Base-by-base conservation (phyloP, 306 rosid genomes). In the Vicia sativa region DNA sequence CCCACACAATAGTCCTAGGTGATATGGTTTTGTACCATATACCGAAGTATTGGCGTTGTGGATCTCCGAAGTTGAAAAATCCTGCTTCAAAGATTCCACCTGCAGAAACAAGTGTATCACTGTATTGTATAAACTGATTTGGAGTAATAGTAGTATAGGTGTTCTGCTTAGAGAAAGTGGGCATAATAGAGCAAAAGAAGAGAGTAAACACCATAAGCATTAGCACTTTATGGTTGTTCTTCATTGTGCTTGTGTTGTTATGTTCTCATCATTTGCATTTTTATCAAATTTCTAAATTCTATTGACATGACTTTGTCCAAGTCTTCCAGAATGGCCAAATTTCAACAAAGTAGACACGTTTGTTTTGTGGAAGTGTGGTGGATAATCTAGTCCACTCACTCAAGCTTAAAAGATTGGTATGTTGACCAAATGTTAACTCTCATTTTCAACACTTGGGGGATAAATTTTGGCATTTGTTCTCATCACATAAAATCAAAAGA, bases 31-130 rank as follows among this genome's bases (percentile, higher is more conserved):
- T 37, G 65, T 59, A 59, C 45, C 46, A 59, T 59, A 67, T 67
- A n/a, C 62, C 50, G 21, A 67, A 67, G 72, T 67, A 67, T 35
- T 25, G 42, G 13, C 23, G 49, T 13, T 12, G 8, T 52, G 62
- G 6, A 35, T 67, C 26, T 67, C 34, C 62, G 4, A 37, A 16
- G 26, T 18, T 7, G 52, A 67, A 67, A 13, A 67, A 67, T 4
- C 72, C 72, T 8, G 62, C 62, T 13, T 52, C 72, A 34, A 52
- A 67, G 14, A 15, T 37, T 67, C 72, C 50, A 1, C 4, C 50
- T 37, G 62, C 2, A 12, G 72, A 67, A 34, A 52, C 62, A 11
- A 67, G 11, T 14, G 72, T 52, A 2, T n/a, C 49, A 2, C 2
- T 1, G 5, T 23, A 9, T 67, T 52, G 72, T 5, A 43, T 64